These are phyloP conservation scores for Penicillium egyptiacum DNA, from an alignment of 495 filamentous ascomycete genomes.

Conservation along the genomic window DNA sequence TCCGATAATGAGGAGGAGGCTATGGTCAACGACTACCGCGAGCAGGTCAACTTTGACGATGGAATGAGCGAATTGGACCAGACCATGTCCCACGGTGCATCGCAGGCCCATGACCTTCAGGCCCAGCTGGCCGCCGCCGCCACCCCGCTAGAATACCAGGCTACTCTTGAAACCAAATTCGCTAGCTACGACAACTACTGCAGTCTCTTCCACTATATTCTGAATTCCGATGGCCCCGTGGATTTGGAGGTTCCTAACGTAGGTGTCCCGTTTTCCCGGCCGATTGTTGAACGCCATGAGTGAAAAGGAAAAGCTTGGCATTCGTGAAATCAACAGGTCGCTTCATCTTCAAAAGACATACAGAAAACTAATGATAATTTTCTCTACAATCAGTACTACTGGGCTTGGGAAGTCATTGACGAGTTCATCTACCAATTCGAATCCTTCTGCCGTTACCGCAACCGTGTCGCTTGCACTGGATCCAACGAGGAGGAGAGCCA, in stretches of 20 bases:
- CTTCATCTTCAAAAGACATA: background rate
- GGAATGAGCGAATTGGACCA: constrained; percentile 75
- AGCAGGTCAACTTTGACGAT: constrained; percentile 90
- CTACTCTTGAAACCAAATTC: constrained; percentile 92
- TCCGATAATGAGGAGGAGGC: constrained; percentile 94
- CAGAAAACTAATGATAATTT: constrained; percentile 13
- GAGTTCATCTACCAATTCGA: constrained; percentile 99
- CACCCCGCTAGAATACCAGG: constrained; percentile 91
- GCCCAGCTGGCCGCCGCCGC: constrained; percentile 85
- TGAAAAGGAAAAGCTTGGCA: constrained; percentile 18
- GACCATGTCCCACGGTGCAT: constrained; percentile 50
- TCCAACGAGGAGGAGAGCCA: constrained; percentile 86
- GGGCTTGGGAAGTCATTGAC: constrained; percentile 99
- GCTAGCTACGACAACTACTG: constrained; percentile 99
- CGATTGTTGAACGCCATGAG: constrained; percentile 18
- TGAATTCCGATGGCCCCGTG: constrained; percentile 97
- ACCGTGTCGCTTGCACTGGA: constrained; percentile 80
- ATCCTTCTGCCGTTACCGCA: constrained; percentile 95
- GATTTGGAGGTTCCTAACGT: constrained; percentile 95
- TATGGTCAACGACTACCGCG: constrained; percentile 88
- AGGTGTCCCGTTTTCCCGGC: constrained; percentile 37
- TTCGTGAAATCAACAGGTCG: constrained; percentile 10
- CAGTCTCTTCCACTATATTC: constrained; percentile 96
- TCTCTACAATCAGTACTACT: constrained; percentile 73
- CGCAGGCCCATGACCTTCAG: constrained; percentile 77